Evolutionary conservation across 345 rosid species (phyloP).

Genomic region (Eucalyptus grandis): DNA sequence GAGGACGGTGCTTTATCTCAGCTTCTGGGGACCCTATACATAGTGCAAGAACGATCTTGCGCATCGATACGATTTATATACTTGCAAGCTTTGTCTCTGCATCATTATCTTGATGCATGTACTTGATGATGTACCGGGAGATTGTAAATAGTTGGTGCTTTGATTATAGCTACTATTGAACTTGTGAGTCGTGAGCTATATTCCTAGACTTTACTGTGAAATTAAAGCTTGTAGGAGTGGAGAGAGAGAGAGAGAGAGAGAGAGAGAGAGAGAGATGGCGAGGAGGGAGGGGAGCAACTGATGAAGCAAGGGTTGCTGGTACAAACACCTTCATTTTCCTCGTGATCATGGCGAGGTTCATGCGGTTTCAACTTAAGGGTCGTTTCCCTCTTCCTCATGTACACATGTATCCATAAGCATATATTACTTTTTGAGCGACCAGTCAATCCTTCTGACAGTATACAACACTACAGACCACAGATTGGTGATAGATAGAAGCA

Average conservation of each 20-base stretch:
- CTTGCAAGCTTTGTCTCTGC: not conserved
- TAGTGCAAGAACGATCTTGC: not conserved
- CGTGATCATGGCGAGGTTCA: not conserved
- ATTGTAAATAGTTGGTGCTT: not conserved
- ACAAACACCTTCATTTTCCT: not conserved
- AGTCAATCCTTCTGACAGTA: not conserved
- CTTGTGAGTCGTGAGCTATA: not conserved
- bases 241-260: not conserved
- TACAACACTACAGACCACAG: not conserved
- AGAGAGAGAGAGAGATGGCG: not conserved
- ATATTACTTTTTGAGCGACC: not conserved
- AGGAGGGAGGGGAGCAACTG: not conserved
- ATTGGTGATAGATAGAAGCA: not conserved
- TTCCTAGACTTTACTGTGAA: not conserved
- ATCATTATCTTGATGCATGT: not conserved
- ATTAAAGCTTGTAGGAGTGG: not conserved
- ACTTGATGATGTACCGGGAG: not conserved
- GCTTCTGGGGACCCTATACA: conserved; percentile 10
- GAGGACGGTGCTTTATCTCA: conserved; percentile 9
- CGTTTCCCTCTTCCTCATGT: not conserved
- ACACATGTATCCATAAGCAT: not conserved
- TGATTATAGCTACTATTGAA: not conserved
- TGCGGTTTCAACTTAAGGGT: not conserved
- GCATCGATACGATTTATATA: not conserved
- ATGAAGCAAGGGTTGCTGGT: not conserved